These are phyloP conservation scores for Lepraria neglecta DNA, from an alignment of 495 filamentous ascomycete species.

Conservation along the genomic window DNA sequence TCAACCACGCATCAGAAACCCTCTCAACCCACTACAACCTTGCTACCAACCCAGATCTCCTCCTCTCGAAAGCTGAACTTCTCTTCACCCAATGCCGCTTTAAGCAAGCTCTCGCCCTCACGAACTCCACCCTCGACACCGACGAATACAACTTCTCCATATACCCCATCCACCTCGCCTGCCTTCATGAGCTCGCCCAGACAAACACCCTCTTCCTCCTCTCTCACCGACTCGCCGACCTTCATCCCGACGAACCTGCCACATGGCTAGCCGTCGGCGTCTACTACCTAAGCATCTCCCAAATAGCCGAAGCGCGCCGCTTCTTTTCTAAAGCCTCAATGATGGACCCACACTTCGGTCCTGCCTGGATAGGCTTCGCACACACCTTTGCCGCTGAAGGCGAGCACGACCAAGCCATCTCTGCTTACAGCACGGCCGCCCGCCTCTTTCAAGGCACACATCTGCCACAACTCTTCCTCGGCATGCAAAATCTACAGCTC, in stretches of 20 bases:
- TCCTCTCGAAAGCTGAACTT: slow-evolving; percentile 85
- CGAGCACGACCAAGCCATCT: slow-evolving; percentile 97
- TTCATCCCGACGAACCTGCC: slow-evolving; percentile 81
- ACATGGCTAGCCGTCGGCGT: slow-evolving; percentile 91
- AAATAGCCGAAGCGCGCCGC: slow-evolving; percentile 85
- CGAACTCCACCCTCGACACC: slow-evolving; percentile 66
- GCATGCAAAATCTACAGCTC: slow-evolving; percentile 95
- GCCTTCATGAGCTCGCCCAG: slow-evolving; percentile 77
- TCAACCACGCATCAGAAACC: slow-evolving; percentile 81
- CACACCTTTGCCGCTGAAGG: slow-evolving; percentile 99
- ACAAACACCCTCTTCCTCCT: slow-evolving; percentile 87
- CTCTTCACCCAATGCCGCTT: slow-evolving; percentile 94
- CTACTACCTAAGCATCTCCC: slow-evolving; percentile 85
- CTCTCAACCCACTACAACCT: slow-evolving; percentile 92
- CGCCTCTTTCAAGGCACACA: slow-evolving; percentile 95
- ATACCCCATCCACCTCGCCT: slow-evolving; percentile 87
- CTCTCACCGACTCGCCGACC: slow-evolving; percentile 89
- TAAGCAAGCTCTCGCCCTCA: slow-evolving; percentile 75
- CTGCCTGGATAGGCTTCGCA: slow-evolving; percentile 98
- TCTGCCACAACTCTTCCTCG: slow-evolving; percentile 89
- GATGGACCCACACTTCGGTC: slow-evolving; percentile 95
- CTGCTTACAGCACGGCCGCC: slow-evolving; percentile 93
- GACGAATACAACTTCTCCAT: slow-evolving; percentile 73
- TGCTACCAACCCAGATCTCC: slow-evolving; percentile 77
- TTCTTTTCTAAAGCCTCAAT: slow-evolving; percentile 96